Conservation (phyloP, 306 rosid species). For the Prinsepia uniflora region DNA sequence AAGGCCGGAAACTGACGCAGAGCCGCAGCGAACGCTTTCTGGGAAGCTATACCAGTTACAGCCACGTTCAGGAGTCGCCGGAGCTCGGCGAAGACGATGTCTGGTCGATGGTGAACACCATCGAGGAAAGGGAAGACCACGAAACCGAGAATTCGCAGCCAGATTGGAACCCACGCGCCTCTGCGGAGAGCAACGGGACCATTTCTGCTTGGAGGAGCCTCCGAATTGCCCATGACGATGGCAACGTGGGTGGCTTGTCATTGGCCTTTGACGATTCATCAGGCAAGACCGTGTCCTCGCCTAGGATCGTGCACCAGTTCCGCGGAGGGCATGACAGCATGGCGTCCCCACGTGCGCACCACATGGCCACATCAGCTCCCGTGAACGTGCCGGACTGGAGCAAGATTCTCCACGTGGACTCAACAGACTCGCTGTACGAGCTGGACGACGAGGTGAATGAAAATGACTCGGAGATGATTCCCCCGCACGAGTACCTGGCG, state of each 20-base stretch:
- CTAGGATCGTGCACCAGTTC: conserved; percentile 73
- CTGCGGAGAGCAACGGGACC: conserved; percentile 26
- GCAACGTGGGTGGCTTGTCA: conserved; percentile 57
- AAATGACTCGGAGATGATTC: conserved; percentile 62
- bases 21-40: conserved; percentile 74
- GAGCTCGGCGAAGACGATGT: conserved; percentile 86
- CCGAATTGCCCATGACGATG: conserved; percentile 34
- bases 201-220: conserved; percentile 20
- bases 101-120: conserved; percentile 55
- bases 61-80: conserved; percentile 41
- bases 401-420: conserved; percentile 84
- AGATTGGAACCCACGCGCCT: conserved; percentile 32
- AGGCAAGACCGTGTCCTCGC: conserved; percentile 30
- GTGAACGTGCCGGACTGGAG: conserved; percentile 99
- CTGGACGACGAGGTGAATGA: conserved; percentile 39
- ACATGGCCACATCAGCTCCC: conserved; percentile 72
- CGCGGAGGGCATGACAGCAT: conserved; percentile 40
- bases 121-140: conserved; percentile 22
- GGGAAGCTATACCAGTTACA: conserved; percentile 44
- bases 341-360: conserved; percentile 39
- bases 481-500: conserved; percentile 94
- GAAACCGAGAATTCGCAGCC: conserved; percentile 5
- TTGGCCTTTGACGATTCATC: conserved; percentile 57
- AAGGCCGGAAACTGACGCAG: conserved; percentile 70
- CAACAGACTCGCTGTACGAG: conserved; percentile 65